phyloP scores from a whole-genome alignment of 306 rosid genomes.

The Citrullus colocynthis region DNA sequence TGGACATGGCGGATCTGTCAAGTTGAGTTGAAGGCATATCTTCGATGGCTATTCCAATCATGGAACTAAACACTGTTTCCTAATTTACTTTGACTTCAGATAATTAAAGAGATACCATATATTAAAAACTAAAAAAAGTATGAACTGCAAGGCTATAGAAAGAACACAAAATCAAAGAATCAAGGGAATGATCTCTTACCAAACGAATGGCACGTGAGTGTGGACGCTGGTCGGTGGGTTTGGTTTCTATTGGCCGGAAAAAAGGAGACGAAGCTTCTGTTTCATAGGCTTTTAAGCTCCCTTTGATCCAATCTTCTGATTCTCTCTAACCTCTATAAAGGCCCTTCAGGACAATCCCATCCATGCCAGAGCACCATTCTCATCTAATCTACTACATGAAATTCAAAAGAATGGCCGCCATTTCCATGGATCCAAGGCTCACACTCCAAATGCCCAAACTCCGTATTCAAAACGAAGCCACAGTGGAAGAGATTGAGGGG shows the following conservation, averaged over 20 bases:
- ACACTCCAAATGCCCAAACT: slow-evolving; percentile 17
- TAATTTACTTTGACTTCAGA: background rate
- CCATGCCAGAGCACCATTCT: slow-evolving; percentile 17
- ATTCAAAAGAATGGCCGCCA: slow-evolving; percentile 39
- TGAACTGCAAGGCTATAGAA: background rate
- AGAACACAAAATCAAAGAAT: slow-evolving; percentile 2
- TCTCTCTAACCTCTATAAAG: slow-evolving; percentile 36
- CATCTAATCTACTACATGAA: slow-evolving; percentile 4
- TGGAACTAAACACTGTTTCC: background rate
- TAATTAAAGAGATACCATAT: background rate
- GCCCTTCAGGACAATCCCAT: slow-evolving; percentile 8
- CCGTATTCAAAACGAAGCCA: slow-evolving; percentile 24
- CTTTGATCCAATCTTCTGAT: slow-evolving; percentile 4
- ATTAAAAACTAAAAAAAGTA: background rate
- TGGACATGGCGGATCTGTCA: background rate
- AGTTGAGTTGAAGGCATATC: slow-evolving; percentile 1
- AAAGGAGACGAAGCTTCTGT: background rate
- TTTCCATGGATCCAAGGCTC: slow-evolving; percentile 35
- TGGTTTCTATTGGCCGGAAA: background rate
- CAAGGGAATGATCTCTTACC: background rate
- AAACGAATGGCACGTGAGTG: background rate
- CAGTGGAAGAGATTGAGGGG: slow-evolving; percentile 57
- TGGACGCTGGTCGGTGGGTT: slow-evolving; percentile 1
- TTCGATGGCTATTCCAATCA: background rate
- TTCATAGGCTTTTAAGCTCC: background rate